phyloP scores from a whole-genome alignment of 441 rosid genomes.

The Arabidopsis lyrata region DNA sequence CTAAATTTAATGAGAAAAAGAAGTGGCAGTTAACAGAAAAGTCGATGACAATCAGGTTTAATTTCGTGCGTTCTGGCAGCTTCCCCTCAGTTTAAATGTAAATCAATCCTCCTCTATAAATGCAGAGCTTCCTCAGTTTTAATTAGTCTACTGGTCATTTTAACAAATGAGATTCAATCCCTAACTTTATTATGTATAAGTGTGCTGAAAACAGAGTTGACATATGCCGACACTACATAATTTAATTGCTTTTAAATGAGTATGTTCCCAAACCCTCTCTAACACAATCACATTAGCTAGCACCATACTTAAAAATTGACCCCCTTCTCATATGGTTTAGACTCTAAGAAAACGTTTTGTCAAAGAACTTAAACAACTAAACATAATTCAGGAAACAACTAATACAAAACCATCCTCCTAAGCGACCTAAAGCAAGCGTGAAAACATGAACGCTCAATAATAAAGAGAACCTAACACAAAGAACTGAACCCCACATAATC shows the following conservation, averaged over 20 bases:
- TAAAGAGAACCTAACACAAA: too few relatives aligned
- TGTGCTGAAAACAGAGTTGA: constrained; percentile 17
- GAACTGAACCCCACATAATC: too few relatives aligned
- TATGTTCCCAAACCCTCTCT: constrained; percentile 2
- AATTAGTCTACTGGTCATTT: not conserved
- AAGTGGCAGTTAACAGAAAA: not conserved
- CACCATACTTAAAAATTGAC: constrained; percentile 3
- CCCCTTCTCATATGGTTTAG: not conserved
- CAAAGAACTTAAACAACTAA: too few relatives aligned
- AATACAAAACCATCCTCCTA: too few relatives aligned
- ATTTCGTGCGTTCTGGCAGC: not conserved
- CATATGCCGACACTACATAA: constrained; percentile 5
- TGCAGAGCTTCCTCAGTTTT: constrained; percentile 9
- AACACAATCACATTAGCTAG: constrained; percentile 22
- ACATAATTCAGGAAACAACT: too few relatives aligned
- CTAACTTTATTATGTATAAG: constrained; percentile 4
- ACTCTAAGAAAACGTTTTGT: too few relatives aligned
- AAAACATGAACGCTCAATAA: too few relatives aligned
- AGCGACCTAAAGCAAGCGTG: too few relatives aligned
- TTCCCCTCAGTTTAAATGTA: not conserved
- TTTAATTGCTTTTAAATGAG: constrained; percentile 8
- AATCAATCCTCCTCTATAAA: not conserved
- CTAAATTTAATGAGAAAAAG: not conserved
- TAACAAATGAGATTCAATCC: not conserved
- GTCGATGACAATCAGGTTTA: not conserved